These are phyloP conservation scores for Tulasnella sp. DNA, from an alignment of 768 basidiomycete genomes.

Conservation along the genomic window DNA sequence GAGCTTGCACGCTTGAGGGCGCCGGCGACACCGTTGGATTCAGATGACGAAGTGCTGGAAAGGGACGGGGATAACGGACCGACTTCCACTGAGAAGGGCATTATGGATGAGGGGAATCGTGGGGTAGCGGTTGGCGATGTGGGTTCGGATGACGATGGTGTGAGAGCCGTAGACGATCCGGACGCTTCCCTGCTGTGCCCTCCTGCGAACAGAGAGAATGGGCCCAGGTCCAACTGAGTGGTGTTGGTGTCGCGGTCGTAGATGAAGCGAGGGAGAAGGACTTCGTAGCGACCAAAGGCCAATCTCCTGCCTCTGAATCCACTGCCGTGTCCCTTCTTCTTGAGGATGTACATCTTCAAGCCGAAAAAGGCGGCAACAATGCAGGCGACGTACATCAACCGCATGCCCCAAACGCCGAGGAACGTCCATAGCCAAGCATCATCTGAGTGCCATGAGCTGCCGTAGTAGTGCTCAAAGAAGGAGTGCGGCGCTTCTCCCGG, in stretches of 20 bases:
- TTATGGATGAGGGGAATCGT: slow-evolving; percentile 50
- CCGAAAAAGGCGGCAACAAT: slow-evolving; percentile 66
- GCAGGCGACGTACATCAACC: slow-evolving; percentile 79
- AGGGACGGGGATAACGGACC: slow-evolving; percentile 53
- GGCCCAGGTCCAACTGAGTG: slow-evolving; percentile 61
- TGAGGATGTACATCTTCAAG: slow-evolving; percentile 40
- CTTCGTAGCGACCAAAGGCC: slow-evolving; percentile 50
- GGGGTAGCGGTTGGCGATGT: slow-evolving; percentile 44
- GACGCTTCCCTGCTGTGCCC: slow-evolving; percentile 25
- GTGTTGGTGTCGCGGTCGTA: slow-evolving; percentile 61
- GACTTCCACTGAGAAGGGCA: slow-evolving; percentile 58
- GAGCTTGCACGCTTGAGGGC: slow-evolving; percentile 55
- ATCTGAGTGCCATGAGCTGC: slow-evolving; percentile 97
- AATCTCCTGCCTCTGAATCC: slow-evolving; percentile 11
- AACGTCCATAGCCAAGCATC: slow-evolving; percentile 98
- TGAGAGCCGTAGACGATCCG: slow-evolving; percentile 34
- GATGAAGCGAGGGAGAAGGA: slow-evolving; percentile 70
- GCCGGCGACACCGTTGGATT: slow-evolving; percentile 44
- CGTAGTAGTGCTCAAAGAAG: slow-evolving; percentile 97
- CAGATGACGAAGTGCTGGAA: slow-evolving; percentile 43
- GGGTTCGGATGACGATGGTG: slow-evolving; percentile 49
- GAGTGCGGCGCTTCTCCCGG: slow-evolving; percentile 77
- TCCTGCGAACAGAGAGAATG: slow-evolving; percentile 43
- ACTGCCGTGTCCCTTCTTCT: slow-evolving; percentile 15
- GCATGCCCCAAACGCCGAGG: slow-evolving; percentile 83